Percentiles rank a stretch among this genome's conserved stretches.
Conservation (phyloP, 163 green algal species). For the Prototheca wickerhamii region DNA sequence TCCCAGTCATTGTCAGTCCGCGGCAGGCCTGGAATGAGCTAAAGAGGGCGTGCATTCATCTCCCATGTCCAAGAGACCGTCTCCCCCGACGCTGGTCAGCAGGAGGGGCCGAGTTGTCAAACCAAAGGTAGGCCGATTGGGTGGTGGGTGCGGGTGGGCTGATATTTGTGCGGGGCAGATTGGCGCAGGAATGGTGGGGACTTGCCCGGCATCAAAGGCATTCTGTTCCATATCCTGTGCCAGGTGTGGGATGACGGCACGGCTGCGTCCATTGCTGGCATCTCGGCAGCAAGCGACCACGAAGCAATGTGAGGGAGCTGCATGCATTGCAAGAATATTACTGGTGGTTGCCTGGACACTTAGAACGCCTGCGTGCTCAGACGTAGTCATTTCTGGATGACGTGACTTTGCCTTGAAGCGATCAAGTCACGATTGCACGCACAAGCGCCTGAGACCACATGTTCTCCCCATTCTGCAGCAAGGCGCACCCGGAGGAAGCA, state of each 20-base stretch:
- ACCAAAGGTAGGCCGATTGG: conserved; percentile 7
- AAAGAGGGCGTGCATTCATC: too few species aligned
- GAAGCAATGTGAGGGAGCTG: too few species aligned
- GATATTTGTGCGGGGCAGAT: not conserved
- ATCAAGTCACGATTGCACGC: not conserved
- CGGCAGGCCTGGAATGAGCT: not conserved
- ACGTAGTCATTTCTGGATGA: not conserved
- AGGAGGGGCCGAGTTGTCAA: conserved; percentile 16
- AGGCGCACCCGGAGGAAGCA: not conserved
- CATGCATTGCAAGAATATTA: too few species aligned
- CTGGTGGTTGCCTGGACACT: too few species aligned
- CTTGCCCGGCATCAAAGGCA: too few species aligned
- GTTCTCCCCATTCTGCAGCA: not conserved
- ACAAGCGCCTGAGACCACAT: conserved; percentile 3
- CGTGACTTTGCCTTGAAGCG: not conserved
- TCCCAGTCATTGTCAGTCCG: too few species aligned
- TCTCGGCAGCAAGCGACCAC: conserved; percentile 3
- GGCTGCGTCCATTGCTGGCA: conserved; percentile 5
- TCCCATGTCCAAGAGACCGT: conserved; percentile 15
- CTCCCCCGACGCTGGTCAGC: conserved; percentile 12
- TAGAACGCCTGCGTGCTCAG: too few species aligned
- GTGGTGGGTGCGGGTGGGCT: not conserved
- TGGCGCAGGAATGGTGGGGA: too few species aligned
- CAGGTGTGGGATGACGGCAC: conserved; percentile 28
- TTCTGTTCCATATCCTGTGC: not conserved